Evolutionary conservation across 2,329 filamentous ascomycete genomes (phyloP), one percentile per base, ranked within the genome.

Genomic region (Fusarium chuoi): DNA sequence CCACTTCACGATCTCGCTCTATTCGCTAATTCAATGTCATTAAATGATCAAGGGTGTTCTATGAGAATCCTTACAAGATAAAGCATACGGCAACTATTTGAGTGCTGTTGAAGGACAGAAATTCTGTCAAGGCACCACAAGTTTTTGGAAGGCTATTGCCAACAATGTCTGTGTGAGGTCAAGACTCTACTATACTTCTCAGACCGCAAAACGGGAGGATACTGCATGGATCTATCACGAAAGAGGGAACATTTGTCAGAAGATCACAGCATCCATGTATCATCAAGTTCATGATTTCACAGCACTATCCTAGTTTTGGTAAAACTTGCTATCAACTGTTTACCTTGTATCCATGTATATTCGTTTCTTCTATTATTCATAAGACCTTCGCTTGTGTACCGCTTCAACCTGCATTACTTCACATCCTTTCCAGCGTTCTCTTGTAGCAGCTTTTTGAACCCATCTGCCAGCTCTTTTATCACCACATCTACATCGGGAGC

Each of bases 401-500:
- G 35, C 39, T 20, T 7, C 20, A 13, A 41, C 38, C 20, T 28
- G 14, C 3, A n/a, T 58, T 63, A 70, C 30, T 36, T 48, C 30
- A 22, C 24, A 45, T 59, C 51, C 24, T 51, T 60, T 4, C 46
- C 52, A 42, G 74, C 48, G 24, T 65, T 33, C 44, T 78, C 75
- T 46, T 80, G 77, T 36, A 80, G 33, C n/a, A 84, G 58, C 56
- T 79, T 77, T 57, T 79, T 76, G 72, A 87, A 87, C n/a, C 75
- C 78, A 17, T 74, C 70, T 1, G 82, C 81, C 76, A 88, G 68
- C 39, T 82, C 81, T 46, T 79, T 78, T 11, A 88, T 78, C 20
- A 87, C 84, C 14, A 81, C 71, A 15, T 73, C 73, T 17, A 88
- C 85, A 67, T 86, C 82, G 2, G 86, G 86, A 24, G 83, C 79